These are phyloP conservation scores for Mycena olivaceomarginata DNA, from an alignment of 768 basidiomycete genomes.

Conservation along the genomic window DNA sequence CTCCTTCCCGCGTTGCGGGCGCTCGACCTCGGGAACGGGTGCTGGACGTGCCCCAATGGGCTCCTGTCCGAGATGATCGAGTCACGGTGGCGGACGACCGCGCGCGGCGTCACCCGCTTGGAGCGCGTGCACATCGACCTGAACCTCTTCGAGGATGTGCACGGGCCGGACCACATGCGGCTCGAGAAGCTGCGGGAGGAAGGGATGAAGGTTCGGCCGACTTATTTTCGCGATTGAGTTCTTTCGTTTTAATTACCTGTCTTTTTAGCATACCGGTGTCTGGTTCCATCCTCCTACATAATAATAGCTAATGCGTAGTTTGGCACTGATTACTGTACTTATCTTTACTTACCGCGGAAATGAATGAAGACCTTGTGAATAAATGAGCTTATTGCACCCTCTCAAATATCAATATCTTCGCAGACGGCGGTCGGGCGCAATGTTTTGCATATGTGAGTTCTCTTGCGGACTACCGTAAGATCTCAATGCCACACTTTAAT, in stretches of 20 bases:
- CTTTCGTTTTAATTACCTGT: conserved; percentile 4
- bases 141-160: conserved; percentile 49
- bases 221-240: conserved; percentile 40
- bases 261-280: conserved; percentile 35
- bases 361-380: too few species aligned
- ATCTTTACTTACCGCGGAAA: not conserved
- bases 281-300: conserved; percentile 18
- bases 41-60: conserved; percentile 53
- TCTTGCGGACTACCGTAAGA: too few species aligned
- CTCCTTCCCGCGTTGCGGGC: conserved; percentile 53
- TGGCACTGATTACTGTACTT: conserved; percentile 2
- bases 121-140: conserved; percentile 54
- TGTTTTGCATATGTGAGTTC: too few species aligned
- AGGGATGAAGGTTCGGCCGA: conserved; percentile 54
- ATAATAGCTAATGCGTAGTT: conserved; percentile 32
- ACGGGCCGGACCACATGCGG: conserved; percentile 54
- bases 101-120: conserved; percentile 49
- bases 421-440: too few species aligned
- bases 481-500: too few species aligned
- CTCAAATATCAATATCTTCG: too few species aligned
- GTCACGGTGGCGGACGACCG: conserved; percentile 54
- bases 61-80: conserved; percentile 59
- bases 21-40: conserved; percentile 54
- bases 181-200: conserved; percentile 55
- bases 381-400: too few species aligned